A percentile compares a stretch with the other conserved stretches of the same genome.
These are phyloP conservation scores for Pascua sp. DNA, from an alignment of 1,284 basidiomycete genomes.

Conservation along the genomic window DNA sequence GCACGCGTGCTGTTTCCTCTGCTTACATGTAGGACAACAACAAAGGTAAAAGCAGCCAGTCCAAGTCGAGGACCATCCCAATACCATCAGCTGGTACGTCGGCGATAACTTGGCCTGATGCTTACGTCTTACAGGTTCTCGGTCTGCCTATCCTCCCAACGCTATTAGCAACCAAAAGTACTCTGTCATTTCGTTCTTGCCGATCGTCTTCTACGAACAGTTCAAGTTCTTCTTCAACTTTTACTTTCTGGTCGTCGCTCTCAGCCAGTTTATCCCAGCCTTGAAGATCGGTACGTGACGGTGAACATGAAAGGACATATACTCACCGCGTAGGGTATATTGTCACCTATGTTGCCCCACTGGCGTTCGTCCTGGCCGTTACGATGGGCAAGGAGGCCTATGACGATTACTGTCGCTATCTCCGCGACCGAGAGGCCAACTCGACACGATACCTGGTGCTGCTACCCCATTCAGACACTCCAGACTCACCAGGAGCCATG, in stretches of 20 bases:
- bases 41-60: too few species aligned
- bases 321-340: conserved; percentile 70
- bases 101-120: neutral
- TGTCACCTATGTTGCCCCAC: conserved; percentile 90
- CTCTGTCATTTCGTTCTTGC: conserved; percentile 88
- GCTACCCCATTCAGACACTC: conserved; percentile 50
- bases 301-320: neutral
- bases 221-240: conserved; percentile 99
- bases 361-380: conserved; percentile 88
- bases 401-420: conserved; percentile 91
- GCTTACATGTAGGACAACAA: too few species aligned
- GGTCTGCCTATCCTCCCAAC: conserved; percentile 60
- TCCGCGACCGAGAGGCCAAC: conserved; percentile 90
- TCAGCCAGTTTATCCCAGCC: conserved; percentile 93
- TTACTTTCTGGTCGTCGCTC: conserved; percentile 94
- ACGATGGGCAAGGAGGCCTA: conserved; percentile 99
- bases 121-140: conserved; percentile 13
- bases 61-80: neutral
- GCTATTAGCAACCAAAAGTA: conserved; percentile 98
- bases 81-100: neutral
- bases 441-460: conserved; percentile 85
- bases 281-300: conserved; percentile 80
- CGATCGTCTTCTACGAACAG: conserved; percentile 96
- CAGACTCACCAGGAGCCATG: conserved; percentile 18
- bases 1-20: too few species aligned